phyloP scores from a whole-genome alignment of 495 filamentous ascomycete genomes.

The Podospora sp. region DNA sequence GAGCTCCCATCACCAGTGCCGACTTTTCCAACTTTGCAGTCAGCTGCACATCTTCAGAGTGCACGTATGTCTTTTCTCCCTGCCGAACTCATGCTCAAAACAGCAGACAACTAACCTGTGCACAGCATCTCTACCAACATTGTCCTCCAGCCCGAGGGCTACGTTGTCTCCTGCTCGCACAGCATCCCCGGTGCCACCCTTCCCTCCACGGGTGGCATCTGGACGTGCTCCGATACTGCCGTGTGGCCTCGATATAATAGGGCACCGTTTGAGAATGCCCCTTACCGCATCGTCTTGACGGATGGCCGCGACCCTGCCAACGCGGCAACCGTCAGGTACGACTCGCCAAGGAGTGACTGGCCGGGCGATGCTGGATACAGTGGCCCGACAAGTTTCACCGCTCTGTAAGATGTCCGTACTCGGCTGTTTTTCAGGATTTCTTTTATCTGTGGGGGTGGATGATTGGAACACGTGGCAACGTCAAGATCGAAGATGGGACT shows the following conservation, averaged over 20 bases:
- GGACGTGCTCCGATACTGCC: neutral
- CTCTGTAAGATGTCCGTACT: neutral
- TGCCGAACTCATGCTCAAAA: neutral
- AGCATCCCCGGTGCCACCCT: neutral
- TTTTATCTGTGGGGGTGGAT: no score
- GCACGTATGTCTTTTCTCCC: neutral
- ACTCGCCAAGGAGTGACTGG: neutral
- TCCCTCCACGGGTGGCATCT: neutral
- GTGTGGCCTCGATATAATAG: neutral
- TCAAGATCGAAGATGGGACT: no score
- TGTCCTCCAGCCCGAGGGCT: neutral
- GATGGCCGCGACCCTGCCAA: neutral
- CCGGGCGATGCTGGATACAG: neutral
- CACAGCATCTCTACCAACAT: neutral
- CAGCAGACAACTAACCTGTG: neutral
- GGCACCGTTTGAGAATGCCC: neutral
- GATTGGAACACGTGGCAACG: no score
- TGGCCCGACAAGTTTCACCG: neutral
- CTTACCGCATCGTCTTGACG: neutral
- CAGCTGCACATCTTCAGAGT: neutral
- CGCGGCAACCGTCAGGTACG: neutral
- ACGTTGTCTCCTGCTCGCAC: neutral
- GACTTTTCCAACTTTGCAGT: neutral
- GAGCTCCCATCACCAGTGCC: neutral
- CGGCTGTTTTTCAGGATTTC: no score